Conservation (phyloP, 1,139 yeast genomes). For the Protomyces lactucae-debilis region DNA sequence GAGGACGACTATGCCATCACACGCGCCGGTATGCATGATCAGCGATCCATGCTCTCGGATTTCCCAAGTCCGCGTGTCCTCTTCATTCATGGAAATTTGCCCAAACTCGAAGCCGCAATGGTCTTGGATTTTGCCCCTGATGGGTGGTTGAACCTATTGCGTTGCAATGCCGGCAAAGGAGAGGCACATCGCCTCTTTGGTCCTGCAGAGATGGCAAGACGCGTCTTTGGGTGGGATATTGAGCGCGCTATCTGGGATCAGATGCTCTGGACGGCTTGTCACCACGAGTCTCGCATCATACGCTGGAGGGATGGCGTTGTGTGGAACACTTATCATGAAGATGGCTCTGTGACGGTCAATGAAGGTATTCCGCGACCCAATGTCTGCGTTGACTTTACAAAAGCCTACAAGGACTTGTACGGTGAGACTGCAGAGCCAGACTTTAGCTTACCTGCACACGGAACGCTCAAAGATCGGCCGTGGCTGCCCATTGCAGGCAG, state of each 20-base stretch:
- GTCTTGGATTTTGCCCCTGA: slow-evolving; percentile 5
- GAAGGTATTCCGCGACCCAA: neutral
- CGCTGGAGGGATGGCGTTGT: slow-evolving; percentile 9
- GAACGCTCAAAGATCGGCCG: neutral
- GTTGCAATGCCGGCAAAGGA: slow-evolving; percentile 13
- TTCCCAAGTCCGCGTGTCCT: slow-evolving; percentile 10
- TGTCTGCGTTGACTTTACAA: neutral
- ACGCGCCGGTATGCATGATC: neutral
- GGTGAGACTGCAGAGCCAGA: neutral
- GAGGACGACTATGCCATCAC: slow-evolving; percentile 10
- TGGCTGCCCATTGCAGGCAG: neutral
- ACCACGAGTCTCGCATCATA: neutral
- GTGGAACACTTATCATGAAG: neutral
- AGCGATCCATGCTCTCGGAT: neutral
- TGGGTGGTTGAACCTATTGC: neutral
- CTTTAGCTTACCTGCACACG: neutral
- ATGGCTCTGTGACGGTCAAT: neutral
- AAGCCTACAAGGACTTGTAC: neutral
- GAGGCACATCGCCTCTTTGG: slow-evolving; percentile 19
- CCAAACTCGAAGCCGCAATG: slow-evolving; percentile 7
- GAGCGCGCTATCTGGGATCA: slow-evolving; percentile 18
- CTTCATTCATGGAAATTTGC: slow-evolving; percentile 12
- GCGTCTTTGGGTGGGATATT: slow-evolving; percentile 9
- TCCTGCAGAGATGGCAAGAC: neutral
- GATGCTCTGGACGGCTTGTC: slow-evolving; percentile 17